Conservation (phyloP, 2,329 filamentous ascomycete genomes). For the Talaromyces amestolkiae region DNA sequence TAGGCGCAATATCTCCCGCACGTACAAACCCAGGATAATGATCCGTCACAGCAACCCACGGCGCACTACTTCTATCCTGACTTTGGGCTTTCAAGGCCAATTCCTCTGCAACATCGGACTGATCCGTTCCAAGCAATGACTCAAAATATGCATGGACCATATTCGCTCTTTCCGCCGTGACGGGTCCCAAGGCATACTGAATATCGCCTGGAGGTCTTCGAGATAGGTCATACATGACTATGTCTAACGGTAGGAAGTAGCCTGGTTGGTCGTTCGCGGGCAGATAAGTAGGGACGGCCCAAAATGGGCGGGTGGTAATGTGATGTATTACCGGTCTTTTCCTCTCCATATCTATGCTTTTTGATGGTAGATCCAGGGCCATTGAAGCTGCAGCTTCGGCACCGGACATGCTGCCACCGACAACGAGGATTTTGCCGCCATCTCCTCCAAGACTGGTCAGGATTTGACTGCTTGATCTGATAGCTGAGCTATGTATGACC, state of each 20-base stretch:
- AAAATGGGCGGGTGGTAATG: conserved; percentile 66
- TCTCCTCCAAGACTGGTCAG: neutral
- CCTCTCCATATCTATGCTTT: conserved; percentile 40
- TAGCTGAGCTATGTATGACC: conserved; percentile 66
- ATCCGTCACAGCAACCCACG: conserved; percentile 68
- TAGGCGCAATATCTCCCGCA: conserved; percentile 46
- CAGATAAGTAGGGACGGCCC: conserved; percentile 62
- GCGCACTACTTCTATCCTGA: conserved; percentile 50
- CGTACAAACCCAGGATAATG: conserved; percentile 73
- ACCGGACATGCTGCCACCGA: conserved; percentile 81
- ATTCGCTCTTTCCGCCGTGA: conserved; percentile 58
- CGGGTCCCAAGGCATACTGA: conserved; percentile 62
- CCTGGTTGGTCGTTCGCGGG: conserved; percentile 42
- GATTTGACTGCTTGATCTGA: conserved; percentile 34
- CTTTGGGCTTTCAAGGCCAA: conserved; percentile 39
- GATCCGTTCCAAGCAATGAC: conserved; percentile 46
- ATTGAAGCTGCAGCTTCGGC: conserved; percentile 73
- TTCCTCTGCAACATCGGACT: conserved; percentile 38
- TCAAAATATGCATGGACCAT: conserved; percentile 51
- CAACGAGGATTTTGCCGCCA: conserved; percentile 64
- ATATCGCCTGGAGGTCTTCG: conserved; percentile 59
- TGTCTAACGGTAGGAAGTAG: conserved; percentile 69
- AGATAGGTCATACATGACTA: conserved; percentile 67
- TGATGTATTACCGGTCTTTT: conserved; percentile 58
- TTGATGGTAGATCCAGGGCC: conserved; percentile 67